Evolutionary conservation across 75 land plant genomes (phyloP).

Genomic region (Ceratopteris richardii): DNA sequence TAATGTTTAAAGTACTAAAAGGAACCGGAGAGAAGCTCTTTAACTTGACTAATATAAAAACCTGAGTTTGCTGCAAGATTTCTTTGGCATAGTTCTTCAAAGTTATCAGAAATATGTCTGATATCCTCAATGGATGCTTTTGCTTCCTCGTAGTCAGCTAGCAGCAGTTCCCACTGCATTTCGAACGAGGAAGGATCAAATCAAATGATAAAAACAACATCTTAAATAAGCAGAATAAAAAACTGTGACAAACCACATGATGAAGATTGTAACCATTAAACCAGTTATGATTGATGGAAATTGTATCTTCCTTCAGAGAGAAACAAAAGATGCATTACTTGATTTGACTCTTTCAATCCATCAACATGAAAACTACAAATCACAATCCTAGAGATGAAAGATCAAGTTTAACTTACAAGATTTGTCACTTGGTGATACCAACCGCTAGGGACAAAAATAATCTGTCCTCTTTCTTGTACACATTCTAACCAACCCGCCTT

Average conservation of each 20-base stretch:
- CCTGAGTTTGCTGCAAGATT: conserved; percentile 91
- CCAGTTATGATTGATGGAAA: conserved; percentile 95
- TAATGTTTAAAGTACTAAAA: no score
- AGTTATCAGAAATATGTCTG: conserved; percentile 67
- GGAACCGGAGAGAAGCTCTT: no score
- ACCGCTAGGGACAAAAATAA: conserved; percentile 87
- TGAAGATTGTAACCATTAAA: conserved; percentile 75
- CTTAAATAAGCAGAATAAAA: background rate
- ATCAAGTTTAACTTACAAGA: conserved; percentile 33
- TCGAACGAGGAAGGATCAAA: background rate
- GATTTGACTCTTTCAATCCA: no score
- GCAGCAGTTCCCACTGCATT: conserved; percentile 64
- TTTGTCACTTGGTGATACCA: conserved; percentile 96
- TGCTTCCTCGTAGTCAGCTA: conserved; percentile 65
- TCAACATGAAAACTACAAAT: no score
- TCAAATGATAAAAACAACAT: background rate
- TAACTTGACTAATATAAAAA: no score
- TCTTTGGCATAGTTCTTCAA: conserved; percentile 81
- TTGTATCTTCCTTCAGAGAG: conserved; percentile 66
- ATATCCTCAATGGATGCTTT: conserved; percentile 78
- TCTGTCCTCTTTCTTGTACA: conserved; percentile 54
- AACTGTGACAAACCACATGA: conserved; percentile 61
- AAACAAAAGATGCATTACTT: background rate
- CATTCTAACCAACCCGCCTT: conserved; percentile 79
- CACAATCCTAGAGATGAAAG: background rate